phyloP scores from a whole-genome alignment of 31 red algal species.

The Porphyra umbilicalis region DNA sequence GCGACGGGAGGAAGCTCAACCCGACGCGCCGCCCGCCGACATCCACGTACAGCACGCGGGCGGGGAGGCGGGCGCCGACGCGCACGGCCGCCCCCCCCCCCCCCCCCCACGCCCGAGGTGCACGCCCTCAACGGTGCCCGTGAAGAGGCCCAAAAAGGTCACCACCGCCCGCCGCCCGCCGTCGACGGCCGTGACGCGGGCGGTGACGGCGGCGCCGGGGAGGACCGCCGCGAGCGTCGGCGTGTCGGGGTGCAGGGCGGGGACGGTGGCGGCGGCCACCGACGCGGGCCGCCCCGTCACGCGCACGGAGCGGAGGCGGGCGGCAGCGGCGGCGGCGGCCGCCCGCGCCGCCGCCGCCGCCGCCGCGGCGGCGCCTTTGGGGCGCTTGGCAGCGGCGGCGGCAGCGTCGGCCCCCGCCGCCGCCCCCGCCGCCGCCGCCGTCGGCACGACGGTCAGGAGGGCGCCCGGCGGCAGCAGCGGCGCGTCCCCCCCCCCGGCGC shows the following conservation, averaged over 20 bases:
- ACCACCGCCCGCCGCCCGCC: slow-evolving; percentile 14
- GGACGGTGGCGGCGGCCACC: not conserved
- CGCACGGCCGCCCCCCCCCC: slow-evolving; percentile 3
- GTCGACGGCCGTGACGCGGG: not conserved
- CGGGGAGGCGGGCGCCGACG: slow-evolving; percentile 11
- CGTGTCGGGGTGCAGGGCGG: not conserved
- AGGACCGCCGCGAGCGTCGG: not conserved
- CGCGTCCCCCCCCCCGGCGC: not conserved
- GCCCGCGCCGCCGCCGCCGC: slow-evolving; percentile 4
- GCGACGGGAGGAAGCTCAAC: slow-evolving; percentile 23
- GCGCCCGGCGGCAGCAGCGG: not conserved
- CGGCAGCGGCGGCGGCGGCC: slow-evolving; percentile 16
- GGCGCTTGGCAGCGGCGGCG: not conserved
- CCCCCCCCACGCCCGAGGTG: slow-evolving; percentile 23
- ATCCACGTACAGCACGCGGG: slow-evolving; percentile 47
- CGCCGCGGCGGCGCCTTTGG: not conserved
- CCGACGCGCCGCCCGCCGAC: slow-evolving; percentile 24
- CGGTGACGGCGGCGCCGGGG: not conserved
- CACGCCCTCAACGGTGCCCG: slow-evolving; percentile 25
- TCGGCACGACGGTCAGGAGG: slow-evolving; percentile 9
- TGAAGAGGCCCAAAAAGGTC: slow-evolving; percentile 27
- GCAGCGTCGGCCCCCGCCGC: not conserved
- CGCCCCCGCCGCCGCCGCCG: not conserved
- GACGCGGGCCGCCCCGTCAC: slow-evolving; percentile 1
- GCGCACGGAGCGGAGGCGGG: slow-evolving; percentile 18